phyloP scores from a whole-genome alignment of 331 rosid genomes.

The Quercus phellos region DNA sequence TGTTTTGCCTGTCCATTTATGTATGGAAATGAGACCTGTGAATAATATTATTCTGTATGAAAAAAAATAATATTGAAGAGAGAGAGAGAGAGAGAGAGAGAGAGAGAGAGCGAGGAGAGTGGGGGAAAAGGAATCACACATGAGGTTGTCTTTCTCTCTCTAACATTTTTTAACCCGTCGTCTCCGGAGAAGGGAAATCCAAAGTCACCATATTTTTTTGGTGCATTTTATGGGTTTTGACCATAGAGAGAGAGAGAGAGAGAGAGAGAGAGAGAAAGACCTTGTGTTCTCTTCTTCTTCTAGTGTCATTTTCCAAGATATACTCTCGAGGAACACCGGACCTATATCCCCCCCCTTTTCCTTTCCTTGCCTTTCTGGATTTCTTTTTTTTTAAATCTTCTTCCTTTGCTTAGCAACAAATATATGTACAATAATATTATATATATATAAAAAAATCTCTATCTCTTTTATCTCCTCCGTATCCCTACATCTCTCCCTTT shows the following conservation, averaged over 20 bases:
- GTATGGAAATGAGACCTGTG: slow-evolving; percentile 24
- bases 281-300: slow-evolving; percentile 19
- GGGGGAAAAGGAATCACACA: slow-evolving; percentile 66
- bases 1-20: slow-evolving; percentile 29
- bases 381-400: neutral
- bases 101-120: slow-evolving; percentile 37
- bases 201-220: slow-evolving; percentile 23
- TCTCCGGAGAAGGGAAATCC: slow-evolving; percentile 54
- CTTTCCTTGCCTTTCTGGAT: slow-evolving; percentile 25
- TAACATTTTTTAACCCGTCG: slow-evolving; percentile 51
- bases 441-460: too few relatives aligned
- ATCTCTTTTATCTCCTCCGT: slow-evolving; percentile 5
- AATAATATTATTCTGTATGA: neutral
- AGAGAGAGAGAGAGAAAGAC: slow-evolving; percentile 13
- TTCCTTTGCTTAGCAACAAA: neutral
- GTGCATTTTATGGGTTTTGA: slow-evolving; percentile 35
- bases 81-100: neutral
- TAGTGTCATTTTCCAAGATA: slow-evolving; percentile 87
- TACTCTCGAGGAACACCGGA: slow-evolving; percentile 63
- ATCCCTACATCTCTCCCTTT: slow-evolving; percentile 12
- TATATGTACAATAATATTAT: too few relatives aligned
- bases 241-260: slow-evolving; percentile 3
- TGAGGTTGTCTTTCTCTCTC: slow-evolving; percentile 49
- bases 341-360: slow-evolving; percentile 46
- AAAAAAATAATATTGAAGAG: neutral